Percentiles rank a stretch among this genome's conserved stretches.
Conservation (phyloP, 768 basidiomycete species). For the Ramaria rubella region DNA sequence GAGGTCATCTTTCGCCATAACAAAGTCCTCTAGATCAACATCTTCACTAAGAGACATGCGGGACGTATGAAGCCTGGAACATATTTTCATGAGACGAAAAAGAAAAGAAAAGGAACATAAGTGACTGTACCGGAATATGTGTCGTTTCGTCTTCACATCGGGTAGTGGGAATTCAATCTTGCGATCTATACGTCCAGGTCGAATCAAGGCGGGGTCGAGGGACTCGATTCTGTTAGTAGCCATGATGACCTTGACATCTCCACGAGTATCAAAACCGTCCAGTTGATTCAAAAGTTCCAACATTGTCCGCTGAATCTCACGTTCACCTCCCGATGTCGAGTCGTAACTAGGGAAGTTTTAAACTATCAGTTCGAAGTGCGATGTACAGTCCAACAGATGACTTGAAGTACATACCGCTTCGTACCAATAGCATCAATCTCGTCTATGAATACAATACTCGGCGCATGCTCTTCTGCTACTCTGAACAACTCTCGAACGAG, state of each 20-base stretch:
- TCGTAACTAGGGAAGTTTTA: conserved; percentile 63
- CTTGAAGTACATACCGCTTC: conserved; percentile 61
- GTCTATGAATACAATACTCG: conserved; percentile 98
- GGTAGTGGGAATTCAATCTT: conserved; percentile 99
- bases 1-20: conserved; percentile 92
- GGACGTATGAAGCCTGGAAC: conserved; percentile 74
- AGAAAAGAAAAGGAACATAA: conserved; percentile 14
- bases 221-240: conserved; percentile 98
- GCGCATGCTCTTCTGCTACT: conserved; percentile 95
- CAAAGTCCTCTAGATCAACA: conserved; percentile 93
- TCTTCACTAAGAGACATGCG: conserved; percentile 87
- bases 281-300: conserved; percentile 96
- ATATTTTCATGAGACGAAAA: background rate
- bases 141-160: conserved; percentile 97
- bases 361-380: background rate
- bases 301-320: conserved; percentile 99
- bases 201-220: conserved; percentile 94
- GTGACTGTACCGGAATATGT: conserved; percentile 94
- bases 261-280: conserved; percentile 98
- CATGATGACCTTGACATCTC: conserved; percentile 99
- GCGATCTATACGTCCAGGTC: conserved; percentile 96
- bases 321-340: conserved; percentile 96
- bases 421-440: conserved; percentile 99
- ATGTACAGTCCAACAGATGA: background rate
- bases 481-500: conserved; percentile 96